Evolutionary conservation across 139 green algal species (phyloP).

Genomic region (Choricystis sp.): DNA sequence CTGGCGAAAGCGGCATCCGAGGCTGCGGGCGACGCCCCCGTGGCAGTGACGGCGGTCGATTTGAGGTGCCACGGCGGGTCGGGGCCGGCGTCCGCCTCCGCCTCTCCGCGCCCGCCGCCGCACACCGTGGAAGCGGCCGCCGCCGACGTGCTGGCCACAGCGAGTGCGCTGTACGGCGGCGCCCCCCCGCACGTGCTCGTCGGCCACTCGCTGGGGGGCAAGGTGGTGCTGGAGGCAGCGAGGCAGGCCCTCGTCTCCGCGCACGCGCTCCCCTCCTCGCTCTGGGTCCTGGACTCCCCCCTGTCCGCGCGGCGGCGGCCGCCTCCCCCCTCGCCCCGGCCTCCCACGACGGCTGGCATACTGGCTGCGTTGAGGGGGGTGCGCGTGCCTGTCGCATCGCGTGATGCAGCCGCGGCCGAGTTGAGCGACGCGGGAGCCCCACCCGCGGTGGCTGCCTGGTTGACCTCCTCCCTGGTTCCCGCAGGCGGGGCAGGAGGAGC

Average conservation of each 20-base stretch:
- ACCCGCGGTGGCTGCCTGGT: slow-evolving; percentile 13
- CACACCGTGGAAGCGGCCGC: not conserved
- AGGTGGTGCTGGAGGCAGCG: slow-evolving; percentile 32
- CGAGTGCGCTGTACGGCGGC: not conserved
- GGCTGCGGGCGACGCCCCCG: no score
- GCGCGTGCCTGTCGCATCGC: slow-evolving; percentile 19
- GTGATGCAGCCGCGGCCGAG: not conserved
- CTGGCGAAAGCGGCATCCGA: not conserved
- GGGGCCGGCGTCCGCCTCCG: not conserved
- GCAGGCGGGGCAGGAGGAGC: slow-evolving; percentile 1
- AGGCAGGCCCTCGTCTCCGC: no score
- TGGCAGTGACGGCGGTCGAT: not conserved
- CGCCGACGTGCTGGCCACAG: not conserved
- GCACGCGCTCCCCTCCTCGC: no score
- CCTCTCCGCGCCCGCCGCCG: no score
- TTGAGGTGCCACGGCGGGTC: not conserved
- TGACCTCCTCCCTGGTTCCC: slow-evolving; percentile 30
- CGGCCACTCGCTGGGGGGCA: slow-evolving; percentile 42
- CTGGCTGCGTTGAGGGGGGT: not conserved
- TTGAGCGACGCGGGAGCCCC: not conserved
- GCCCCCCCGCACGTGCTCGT: slow-evolving; percentile 14
- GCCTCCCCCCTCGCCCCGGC: no score
- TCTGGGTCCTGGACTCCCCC: slow-evolving; percentile 45
- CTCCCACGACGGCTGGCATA: not conserved
- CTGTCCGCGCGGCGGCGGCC: not conserved